These are phyloP conservation scores for Podaxis sp. DNA, from an alignment of 768 basidiomycete genomes.

Conservation along the genomic window DNA sequence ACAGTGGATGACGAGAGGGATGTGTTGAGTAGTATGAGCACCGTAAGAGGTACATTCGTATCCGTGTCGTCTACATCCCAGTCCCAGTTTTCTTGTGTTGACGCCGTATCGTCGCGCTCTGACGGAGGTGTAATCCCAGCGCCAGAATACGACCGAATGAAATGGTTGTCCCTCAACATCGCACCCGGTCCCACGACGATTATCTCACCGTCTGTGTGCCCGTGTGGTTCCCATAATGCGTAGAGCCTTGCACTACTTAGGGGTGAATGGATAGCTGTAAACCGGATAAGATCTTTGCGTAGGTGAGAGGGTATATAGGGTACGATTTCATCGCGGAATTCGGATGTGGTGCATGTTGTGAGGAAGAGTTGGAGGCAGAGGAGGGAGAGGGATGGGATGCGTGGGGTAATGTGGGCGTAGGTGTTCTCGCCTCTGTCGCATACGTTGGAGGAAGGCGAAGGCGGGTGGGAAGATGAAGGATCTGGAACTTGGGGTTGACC, in stretches of 20 bases:
- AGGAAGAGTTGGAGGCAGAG: conserved; percentile 58
- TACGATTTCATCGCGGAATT: conserved; percentile 45
- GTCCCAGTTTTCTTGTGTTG: conserved; percentile 16
- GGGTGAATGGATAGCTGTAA: conserved; percentile 58
- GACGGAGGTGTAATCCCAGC: conserved; percentile 4
- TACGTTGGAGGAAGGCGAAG: neutral
- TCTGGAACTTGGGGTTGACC: conserved; percentile 18
- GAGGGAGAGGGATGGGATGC: conserved; percentile 50
- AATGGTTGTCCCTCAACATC: conserved; percentile 41
- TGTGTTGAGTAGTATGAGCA: conserved; percentile 51
- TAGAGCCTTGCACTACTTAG: conserved; percentile 49
- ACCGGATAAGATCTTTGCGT: conserved; percentile 55
- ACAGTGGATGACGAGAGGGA: conserved; percentile 43
- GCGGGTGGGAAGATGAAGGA: neutral
- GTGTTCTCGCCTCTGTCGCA: neutral
- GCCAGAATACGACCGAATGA: conserved; percentile 26
- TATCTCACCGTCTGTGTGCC: conserved; percentile 63
- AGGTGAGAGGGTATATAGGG: conserved; percentile 60
- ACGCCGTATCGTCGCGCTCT: neutral
- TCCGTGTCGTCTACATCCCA: conserved; percentile 50
- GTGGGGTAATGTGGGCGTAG: neutral
- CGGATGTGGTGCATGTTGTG: conserved; percentile 34
- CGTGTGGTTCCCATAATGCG: conserved; percentile 46
- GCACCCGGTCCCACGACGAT: conserved; percentile 60
- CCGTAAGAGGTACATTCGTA: conserved; percentile 35